phyloP scores from a whole-genome alignment of 345 rosid genomes.

The Arabis hirsuta region DNA sequence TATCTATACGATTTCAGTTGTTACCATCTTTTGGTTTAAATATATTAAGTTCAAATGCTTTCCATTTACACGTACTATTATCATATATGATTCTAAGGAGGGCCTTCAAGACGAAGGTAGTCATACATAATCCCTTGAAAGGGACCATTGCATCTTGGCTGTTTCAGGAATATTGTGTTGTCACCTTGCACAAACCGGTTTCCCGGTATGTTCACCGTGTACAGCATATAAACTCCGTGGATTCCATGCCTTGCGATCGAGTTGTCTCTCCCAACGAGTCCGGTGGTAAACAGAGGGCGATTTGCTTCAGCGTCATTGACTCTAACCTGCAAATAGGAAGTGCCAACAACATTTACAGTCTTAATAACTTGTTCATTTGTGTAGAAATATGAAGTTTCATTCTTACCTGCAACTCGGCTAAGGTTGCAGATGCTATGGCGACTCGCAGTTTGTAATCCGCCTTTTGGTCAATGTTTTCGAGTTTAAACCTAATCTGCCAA shows the following conservation, averaged over 20 bases:
- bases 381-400: constrained; percentile 7
- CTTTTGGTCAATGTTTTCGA: constrained; percentile 47
- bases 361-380: background rate
- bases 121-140: constrained; percentile 88
- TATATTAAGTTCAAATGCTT: constrained; percentile 6
- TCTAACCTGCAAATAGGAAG: constrained; percentile 56
- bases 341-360: constrained; percentile 5
- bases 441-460: constrained; percentile 62
- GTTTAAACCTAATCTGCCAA: constrained; percentile 76
- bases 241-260: constrained; percentile 88
- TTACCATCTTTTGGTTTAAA: constrained; percentile 8
- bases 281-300: constrained; percentile 77
- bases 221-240: constrained; percentile 81
- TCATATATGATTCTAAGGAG: constrained; percentile 27
- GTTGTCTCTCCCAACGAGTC: constrained; percentile 88
- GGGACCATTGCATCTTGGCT: constrained; percentile 62
- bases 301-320: constrained; percentile 60
- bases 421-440: constrained; percentile 83
- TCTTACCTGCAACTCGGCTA: constrained; percentile 82
- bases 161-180: constrained; percentile 76
- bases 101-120: constrained; percentile 76
- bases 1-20: constrained; percentile 24
- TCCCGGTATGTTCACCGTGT: constrained; percentile 60
- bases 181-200: constrained; percentile 61
- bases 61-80: background rate